Evolutionary conservation across 2,329 filamentous ascomycete genomes (phyloP).

Genomic region (Verticillium tricorpus): DNA sequence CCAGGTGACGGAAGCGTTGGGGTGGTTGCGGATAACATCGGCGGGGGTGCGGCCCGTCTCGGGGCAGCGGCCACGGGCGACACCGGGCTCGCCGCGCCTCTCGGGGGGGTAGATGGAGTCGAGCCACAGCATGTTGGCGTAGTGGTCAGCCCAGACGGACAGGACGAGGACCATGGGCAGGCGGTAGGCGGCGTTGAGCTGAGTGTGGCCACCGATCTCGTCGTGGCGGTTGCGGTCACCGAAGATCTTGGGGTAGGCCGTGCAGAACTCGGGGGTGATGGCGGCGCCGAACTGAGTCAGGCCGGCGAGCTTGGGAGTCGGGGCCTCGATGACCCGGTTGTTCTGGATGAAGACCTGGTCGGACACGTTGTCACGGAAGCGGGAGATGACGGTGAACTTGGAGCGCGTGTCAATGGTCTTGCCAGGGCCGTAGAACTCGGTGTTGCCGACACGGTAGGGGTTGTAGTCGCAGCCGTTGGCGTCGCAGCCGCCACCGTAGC

Average conservation of each 20-base stretch:
- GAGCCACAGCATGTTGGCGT: constrained; percentile 61
- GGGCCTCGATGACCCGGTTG: constrained; percentile 7
- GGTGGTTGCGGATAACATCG: constrained; percentile 33
- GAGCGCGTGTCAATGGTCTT: constrained; percentile 52
- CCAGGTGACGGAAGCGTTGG: constrained; percentile 37
- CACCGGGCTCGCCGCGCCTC: constrained; percentile 28
- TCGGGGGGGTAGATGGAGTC: constrained; percentile 49
- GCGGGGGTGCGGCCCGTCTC: constrained; percentile 37
- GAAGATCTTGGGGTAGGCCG: constrained; percentile 48
- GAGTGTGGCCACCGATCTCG: constrained; percentile 46
- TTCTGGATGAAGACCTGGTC: constrained; percentile 14
- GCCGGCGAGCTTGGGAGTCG: constrained; percentile 15
- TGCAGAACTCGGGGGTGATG: constrained; percentile 51
- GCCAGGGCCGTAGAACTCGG: constrained; percentile 55
- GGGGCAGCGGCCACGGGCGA: constrained; percentile 40
- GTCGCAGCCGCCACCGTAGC: constrained; percentile 57
- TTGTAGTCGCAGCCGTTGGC: constrained; percentile 65
- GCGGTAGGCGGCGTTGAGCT: constrained; percentile 46
- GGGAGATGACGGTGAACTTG: constrained; percentile 58
- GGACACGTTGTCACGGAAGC: constrained; percentile 34
- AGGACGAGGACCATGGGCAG: constrained; percentile 59
- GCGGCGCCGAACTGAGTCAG: constrained; percentile 56
- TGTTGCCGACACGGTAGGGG: constrained; percentile 57
- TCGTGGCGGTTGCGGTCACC: constrained; percentile 46
- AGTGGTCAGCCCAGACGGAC: constrained; percentile 58